phyloP scores from a whole-genome alignment of 1,284 basidiomycete species.

The Cryptococcus hybrid region DNA sequence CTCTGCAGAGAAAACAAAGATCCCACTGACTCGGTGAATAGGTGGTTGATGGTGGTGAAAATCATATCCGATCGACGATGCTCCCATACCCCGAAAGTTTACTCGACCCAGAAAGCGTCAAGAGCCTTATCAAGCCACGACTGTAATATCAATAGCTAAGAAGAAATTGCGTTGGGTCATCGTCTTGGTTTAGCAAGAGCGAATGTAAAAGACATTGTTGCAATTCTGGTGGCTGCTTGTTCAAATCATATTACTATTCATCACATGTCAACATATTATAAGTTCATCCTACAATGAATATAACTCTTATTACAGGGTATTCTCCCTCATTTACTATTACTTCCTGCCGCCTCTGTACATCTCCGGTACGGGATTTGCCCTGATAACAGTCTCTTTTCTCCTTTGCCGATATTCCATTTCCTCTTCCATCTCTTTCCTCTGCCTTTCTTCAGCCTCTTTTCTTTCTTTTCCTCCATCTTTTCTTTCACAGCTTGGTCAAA shows the following conservation, averaged over 20 bases:
- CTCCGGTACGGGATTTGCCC: conserved; percentile 34
- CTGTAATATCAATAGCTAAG: neutral
- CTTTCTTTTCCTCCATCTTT: conserved; percentile 15
- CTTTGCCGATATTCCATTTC: conserved; percentile 21
- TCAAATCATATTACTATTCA: too few relatives aligned
- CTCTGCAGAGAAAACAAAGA: neutral
- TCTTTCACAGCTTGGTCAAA: conserved; percentile 22
- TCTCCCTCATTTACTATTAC: neutral
- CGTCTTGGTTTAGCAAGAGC: too few relatives aligned
- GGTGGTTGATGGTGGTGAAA: conserved; percentile 49
- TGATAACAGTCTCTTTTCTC: conserved; percentile 31
- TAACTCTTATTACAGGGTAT: neutral
- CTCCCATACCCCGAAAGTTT: conserved; percentile 46
- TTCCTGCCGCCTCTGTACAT: conserved; percentile 18
- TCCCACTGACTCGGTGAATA: conserved; percentile 5
- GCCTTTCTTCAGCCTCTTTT: conserved; percentile 8
- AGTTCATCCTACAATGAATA: neutral
- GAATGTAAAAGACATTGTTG: neutral
- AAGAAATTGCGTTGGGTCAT: too few relatives aligned
- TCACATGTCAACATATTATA: too few relatives aligned
- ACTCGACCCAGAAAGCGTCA: conserved; percentile 42
- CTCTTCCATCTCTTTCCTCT: conserved; percentile 21
- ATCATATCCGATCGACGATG: conserved; percentile 30
- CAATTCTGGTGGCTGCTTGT: too few relatives aligned
- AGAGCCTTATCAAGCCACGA: conserved; percentile 15